Conservation (phyloP, 2,329 filamentous ascomycete genomes). For the Paecilomyces formosus region DNA sequence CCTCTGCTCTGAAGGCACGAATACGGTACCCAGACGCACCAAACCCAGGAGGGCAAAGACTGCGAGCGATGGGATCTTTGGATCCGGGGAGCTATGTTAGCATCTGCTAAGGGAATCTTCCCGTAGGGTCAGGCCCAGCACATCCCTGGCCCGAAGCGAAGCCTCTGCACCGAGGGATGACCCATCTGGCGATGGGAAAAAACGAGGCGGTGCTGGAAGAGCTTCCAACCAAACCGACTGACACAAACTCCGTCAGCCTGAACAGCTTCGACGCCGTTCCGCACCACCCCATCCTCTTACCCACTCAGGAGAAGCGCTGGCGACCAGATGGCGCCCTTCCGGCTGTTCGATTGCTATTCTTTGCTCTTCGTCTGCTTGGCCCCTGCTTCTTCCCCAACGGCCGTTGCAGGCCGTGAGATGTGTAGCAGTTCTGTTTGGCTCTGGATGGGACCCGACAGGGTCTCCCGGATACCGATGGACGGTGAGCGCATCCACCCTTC, state of each 20-base stretch:
- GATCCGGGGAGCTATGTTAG: not conserved
- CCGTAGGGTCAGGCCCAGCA: not conserved
- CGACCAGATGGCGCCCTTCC: not conserved
- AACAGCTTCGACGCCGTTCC: not conserved
- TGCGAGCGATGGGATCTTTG: not conserved
- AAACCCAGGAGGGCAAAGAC: not conserved
- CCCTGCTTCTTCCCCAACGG: not conserved
- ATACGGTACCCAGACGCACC: not conserved
- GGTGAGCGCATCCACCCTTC: not conserved
- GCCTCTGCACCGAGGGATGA: not conserved
- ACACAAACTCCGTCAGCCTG: not conserved
- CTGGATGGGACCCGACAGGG: not conserved
- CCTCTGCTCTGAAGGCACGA: not conserved
- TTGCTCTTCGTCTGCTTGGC: not conserved
- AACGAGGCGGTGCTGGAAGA: not conserved
- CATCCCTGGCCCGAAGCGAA: not conserved
- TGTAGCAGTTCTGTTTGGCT: not conserved
- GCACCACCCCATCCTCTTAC: not conserved
- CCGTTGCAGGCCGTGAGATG: not conserved
- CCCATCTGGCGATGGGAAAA: not conserved
- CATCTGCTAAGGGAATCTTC: not conserved
- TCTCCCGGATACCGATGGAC: not conserved
- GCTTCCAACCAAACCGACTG: not conserved
- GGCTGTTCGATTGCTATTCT: conserved; percentile 1
- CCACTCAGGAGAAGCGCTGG: not conserved